Evolutionary conservation across 2,329 filamentous ascomycete species (phyloP).

Genomic region (Cordyceps cicadae): DNA sequence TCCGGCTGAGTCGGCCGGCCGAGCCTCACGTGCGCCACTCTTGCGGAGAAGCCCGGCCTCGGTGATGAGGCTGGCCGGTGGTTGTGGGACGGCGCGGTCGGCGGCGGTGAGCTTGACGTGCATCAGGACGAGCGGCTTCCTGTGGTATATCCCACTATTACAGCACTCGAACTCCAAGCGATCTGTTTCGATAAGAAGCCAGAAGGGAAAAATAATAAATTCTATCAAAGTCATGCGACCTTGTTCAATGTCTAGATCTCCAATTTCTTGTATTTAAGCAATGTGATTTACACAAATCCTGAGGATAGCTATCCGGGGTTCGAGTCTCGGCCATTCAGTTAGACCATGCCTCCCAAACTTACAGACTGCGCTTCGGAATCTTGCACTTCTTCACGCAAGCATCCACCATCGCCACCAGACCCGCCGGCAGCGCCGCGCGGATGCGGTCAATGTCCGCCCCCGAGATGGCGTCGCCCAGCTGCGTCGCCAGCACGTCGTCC

Average conservation of each 20-base stretch:
- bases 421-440: slow-evolving; percentile 18
- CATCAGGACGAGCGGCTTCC: not conserved
- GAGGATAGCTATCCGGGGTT: too few relatives aligned
- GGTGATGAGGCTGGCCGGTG: not conserved
- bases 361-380: not conserved
- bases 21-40: not conserved
- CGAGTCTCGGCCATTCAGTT: too few relatives aligned
- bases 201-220: too few relatives aligned
- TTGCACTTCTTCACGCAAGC: slow-evolving; percentile 4
- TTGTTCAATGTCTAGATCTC: too few relatives aligned
- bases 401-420: not conserved
- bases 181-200: not conserved
- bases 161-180: not conserved
- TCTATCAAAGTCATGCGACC: too few relatives aligned
- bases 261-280: too few relatives aligned
- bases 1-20: slow-evolving; percentile 1
- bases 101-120: not conserved
- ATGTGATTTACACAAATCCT: too few relatives aligned
- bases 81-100: not conserved
- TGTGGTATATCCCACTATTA: not conserved
- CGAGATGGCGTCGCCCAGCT: slow-evolving; percentile 36
- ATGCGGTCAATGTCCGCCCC: slow-evolving; percentile 40
- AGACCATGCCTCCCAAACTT: not conserved
- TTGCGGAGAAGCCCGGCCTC: not conserved
- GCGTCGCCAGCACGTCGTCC: slow-evolving; percentile 36